Evolutionary conservation across 169 alveolate species (phyloP).

Genomic region (Cyclospora cayetanensis): DNA sequence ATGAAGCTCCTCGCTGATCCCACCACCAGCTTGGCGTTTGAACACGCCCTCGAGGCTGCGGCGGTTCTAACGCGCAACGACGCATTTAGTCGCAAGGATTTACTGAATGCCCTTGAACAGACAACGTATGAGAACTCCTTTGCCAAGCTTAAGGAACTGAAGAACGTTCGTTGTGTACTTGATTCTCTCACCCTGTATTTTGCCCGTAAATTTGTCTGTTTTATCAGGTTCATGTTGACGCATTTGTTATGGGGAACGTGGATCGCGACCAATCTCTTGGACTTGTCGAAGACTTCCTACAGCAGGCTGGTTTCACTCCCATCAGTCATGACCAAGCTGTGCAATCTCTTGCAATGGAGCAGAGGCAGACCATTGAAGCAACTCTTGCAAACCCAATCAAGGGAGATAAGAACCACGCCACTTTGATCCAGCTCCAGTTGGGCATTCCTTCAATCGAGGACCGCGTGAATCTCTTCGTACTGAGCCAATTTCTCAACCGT

Average conservation of each 20-base stretch:
- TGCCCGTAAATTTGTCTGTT: background rate
- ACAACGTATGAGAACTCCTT: constrained; percentile 28
- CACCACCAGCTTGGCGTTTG: constrained; percentile 68
- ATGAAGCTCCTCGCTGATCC: constrained; percentile 68
- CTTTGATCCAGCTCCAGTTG: constrained; percentile 69
- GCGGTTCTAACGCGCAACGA: constrained; percentile 65
- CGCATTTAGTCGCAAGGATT: constrained; percentile 63
- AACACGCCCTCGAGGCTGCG: constrained; percentile 72
- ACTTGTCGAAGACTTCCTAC: constrained; percentile 44
- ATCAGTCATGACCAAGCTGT: constrained; percentile 60
- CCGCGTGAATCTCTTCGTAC: constrained; percentile 71
- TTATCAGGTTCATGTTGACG: constrained; percentile 70
- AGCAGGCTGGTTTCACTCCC: constrained; percentile 56
- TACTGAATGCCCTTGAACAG: constrained; percentile 61
- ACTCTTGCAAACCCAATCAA: constrained; percentile 71
- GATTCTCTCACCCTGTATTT: background rate
- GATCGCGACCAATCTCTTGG: constrained; percentile 40
- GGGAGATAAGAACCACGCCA: constrained; percentile 71
- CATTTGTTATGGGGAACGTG: constrained; percentile 73
- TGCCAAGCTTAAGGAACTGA: constrained; percentile 60
- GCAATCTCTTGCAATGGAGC: constrained; percentile 71
- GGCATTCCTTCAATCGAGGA: constrained; percentile 75
- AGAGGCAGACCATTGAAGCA: constrained; percentile 62
- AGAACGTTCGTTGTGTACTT: constrained; percentile 29
- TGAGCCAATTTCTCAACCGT: constrained; percentile 66